These are phyloP conservation scores for Golubevia pallescens DNA, from an alignment of 1,284 basidiomycete species.

Conservation along the genomic window DNA sequence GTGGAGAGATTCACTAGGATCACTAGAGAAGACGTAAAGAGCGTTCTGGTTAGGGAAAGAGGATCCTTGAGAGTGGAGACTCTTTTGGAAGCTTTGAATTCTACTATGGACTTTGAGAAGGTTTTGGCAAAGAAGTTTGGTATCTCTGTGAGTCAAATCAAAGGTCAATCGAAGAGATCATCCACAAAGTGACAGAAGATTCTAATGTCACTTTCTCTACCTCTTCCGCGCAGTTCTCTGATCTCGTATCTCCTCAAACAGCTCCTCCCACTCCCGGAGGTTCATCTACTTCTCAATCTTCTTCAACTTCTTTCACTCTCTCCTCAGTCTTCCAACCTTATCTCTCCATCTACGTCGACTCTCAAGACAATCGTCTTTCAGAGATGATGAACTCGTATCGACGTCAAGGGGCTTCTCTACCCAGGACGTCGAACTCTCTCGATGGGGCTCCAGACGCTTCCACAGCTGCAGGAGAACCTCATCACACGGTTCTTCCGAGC, in stretches of 20 bases:
- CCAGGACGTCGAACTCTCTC: constrained; percentile 8
- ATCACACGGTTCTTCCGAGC: constrained; percentile 79
- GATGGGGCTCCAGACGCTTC: too few relatives aligned
- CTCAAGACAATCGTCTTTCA: constrained; percentile 77
- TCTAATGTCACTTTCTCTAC: not conserved
- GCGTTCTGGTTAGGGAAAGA: constrained; percentile 52
- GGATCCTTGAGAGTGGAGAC: constrained; percentile 42
- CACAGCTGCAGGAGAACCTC: too few relatives aligned
- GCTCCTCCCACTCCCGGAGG: too few relatives aligned
- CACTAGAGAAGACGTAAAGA: constrained; percentile 54
- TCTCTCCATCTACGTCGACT: constrained; percentile 90
- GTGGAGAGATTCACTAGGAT: constrained; percentile 49
- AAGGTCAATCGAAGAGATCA: too few relatives aligned
- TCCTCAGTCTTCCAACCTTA: constrained; percentile 88
- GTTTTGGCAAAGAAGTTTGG: constrained; percentile 36
- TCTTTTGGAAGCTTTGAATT: constrained; percentile 47
- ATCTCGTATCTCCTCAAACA: too few relatives aligned
- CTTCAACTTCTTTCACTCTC: too few relatives aligned
- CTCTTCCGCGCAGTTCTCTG: not conserved
- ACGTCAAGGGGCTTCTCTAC: constrained; percentile 14
- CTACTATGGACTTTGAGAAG: constrained; percentile 55
- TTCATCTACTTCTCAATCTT: constrained; percentile 5
- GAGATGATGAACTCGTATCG: constrained; percentile 36
- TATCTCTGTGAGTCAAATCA: constrained; percentile 11
- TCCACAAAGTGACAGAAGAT: too few relatives aligned